phyloP scores from a whole-genome alignment of 2,329 filamentous ascomycete species.

The Dissoconium aciculare region DNA sequence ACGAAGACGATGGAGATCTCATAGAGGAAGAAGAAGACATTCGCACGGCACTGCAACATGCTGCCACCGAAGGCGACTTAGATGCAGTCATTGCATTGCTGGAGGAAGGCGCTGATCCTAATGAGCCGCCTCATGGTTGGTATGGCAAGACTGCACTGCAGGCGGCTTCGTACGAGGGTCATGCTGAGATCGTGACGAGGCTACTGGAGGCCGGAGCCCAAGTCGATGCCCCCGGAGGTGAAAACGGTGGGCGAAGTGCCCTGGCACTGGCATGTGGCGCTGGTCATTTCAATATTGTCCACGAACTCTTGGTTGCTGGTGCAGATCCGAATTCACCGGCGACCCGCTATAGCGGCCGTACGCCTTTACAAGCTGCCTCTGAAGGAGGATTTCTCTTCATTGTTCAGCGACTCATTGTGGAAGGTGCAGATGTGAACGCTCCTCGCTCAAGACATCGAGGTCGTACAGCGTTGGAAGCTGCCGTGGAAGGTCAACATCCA shows the following conservation, averaged over 20 bases:
- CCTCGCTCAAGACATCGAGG: conserved; percentile 8
- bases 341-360: conserved; percentile 12
- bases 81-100: conserved; percentile 6
- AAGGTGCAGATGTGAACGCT: conserved; percentile 9
- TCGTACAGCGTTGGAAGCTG: conserved; percentile 10
- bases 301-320: conserved; percentile 8
- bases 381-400: conserved; percentile 10
- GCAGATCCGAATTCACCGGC: conserved; percentile 10
- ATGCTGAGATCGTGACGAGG: conserved; percentile 8
- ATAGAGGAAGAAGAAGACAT: conserved; percentile 10
- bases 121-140: conserved; percentile 12
- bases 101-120: conserved; percentile 5
- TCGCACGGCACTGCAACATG: conserved; percentile 12
- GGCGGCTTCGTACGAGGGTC: conserved; percentile 10
- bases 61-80: conserved; percentile 7
- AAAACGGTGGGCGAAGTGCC: conserved; percentile 10
- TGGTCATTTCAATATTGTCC: conserved; percentile 9
- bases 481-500: conserved; percentile 7
- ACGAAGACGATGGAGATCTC: conserved; percentile 2
- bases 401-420: conserved; percentile 7
- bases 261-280: conserved; percentile 11
- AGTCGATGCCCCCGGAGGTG: conserved; percentile 11
- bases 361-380: conserved; percentile 12
- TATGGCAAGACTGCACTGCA: conserved; percentile 16
- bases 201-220: conserved; percentile 10